Conservation (phyloP, 306 rosid genomes). For the Prunus mongolica region DNA sequence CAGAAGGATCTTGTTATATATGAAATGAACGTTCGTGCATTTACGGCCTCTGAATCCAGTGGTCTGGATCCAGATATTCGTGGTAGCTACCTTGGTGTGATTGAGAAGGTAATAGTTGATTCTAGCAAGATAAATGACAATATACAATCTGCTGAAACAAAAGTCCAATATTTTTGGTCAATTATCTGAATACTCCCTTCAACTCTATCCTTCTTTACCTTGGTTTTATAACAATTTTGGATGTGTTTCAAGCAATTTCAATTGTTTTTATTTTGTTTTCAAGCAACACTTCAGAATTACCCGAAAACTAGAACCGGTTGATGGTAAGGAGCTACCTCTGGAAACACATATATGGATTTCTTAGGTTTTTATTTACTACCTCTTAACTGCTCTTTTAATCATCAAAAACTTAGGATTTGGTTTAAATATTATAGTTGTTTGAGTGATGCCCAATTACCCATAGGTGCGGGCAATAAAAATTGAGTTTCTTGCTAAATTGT, state of each 20-base stretch:
- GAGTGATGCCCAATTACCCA: not conserved
- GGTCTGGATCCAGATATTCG: slow-evolving; percentile 53
- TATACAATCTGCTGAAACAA: not conserved
- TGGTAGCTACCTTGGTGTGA: slow-evolving; percentile 91
- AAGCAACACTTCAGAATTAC: not conserved
- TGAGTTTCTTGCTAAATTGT: not conserved
- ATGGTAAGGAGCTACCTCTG: not conserved
- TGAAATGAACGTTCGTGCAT: slow-evolving; percentile 94
- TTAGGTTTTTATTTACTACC: not conserved
- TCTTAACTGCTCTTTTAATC: too few species aligned
- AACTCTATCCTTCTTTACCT: slow-evolving; percentile 1
- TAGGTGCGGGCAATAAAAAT: not conserved
- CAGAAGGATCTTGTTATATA: slow-evolving; percentile 95
- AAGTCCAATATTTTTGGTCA: not conserved
- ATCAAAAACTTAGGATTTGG: not conserved
- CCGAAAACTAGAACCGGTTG: not conserved
- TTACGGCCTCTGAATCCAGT: slow-evolving; percentile 85
- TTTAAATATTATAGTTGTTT: not conserved
- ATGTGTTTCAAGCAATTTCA: slow-evolving; percentile 3
- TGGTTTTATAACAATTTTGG: slow-evolving; percentile 3
- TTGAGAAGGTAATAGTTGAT: slow-evolving; percentile 73
- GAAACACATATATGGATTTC: not conserved
- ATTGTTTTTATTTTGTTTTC: not conserved
- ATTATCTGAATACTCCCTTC: not conserved
- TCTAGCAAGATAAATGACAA: slow-evolving; percentile 7